These are phyloP conservation scores for Sclerospora graminicola DNA, from an alignment of 352 stramenopile species.

Conservation along the genomic window DNA sequence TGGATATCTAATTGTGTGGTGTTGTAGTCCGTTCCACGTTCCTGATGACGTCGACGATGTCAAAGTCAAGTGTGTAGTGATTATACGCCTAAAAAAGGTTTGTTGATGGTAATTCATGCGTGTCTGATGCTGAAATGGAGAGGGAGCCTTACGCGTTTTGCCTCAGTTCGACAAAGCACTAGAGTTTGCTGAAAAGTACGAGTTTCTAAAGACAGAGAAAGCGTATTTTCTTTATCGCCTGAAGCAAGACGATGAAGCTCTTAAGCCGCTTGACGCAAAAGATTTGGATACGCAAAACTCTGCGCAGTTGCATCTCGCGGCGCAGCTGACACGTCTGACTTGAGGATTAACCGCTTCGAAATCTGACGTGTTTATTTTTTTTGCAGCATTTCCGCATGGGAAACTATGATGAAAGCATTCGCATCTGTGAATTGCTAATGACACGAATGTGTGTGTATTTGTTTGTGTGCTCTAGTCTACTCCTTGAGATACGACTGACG, in stretches of 20 bases:
- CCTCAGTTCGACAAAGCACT: slow-evolving; percentile 75
- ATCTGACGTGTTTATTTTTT: slow-evolving; percentile 2
- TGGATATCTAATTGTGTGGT: no score
- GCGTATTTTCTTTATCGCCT: slow-evolving; percentile 80
- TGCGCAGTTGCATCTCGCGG: slow-evolving; percentile 52
- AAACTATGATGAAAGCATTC: slow-evolving; percentile 52
- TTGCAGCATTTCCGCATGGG: slow-evolving; percentile 55
- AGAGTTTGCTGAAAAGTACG: slow-evolving; percentile 61
- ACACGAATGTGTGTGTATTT: slow-evolving; percentile 18
- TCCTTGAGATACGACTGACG: neutral
- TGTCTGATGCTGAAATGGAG: neutral
- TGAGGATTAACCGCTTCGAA: no score
- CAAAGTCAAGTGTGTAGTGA: no score
- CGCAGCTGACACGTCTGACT: slow-evolving; percentile 36
- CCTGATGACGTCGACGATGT: no score
- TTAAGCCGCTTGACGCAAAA: slow-evolving; percentile 25
- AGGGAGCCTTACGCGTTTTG: slow-evolving; percentile 1
- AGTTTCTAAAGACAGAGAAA: slow-evolving; percentile 49
- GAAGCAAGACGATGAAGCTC: slow-evolving; percentile 60
- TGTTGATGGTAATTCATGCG: no score
- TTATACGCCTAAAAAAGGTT: no score
- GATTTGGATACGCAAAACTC: slow-evolving; percentile 25
- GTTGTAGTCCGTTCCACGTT: no score
- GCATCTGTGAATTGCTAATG: slow-evolving; percentile 68
- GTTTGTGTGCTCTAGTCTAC: neutral